Evolutionary conservation across 371 early-diverging fungal genomes (phyloP), one percentile per base, ranked within the genome.

Genomic region (Rhizomucor miehei): DNA sequence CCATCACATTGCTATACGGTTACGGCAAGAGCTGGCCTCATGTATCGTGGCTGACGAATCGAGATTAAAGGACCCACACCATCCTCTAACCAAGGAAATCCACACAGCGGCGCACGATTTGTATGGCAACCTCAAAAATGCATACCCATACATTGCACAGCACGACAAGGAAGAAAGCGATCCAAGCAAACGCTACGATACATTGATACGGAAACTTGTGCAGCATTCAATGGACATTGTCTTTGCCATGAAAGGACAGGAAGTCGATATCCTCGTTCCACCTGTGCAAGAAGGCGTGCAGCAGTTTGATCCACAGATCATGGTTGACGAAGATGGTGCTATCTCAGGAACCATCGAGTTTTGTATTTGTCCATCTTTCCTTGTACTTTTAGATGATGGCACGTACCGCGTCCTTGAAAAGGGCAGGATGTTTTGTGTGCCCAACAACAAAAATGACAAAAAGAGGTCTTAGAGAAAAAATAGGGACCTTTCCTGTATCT

Each of bases 341-440:
- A 54, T 50, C 1, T 44, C 49, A 11, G 77, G 77, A 3, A 57
- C 52, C 1, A 65, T 77, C 41, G 65, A 71, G 1, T 73, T 77
- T 43, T 77, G 74, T 54, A 63, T 77, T 23, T 77, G 68, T 14
- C 77, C 77, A 0, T 74, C 77, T 4, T 77, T 77, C 66, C 63
- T 77, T 8, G 61, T 69, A 3, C 65, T 66, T 44, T 29, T 29
- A 29, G 29, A 29, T 8, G 37, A 61, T 14, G 17, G 56, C 36
- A 34, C 1, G 53, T 63, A 53, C 38, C 51, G 20, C 48, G 53
- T 69, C 23, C 51, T 77, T 6, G 61, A 73, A n/a, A 77, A 77
- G 55, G 77, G 74, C 9, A 61, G 67, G 36, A 74, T 77, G 0
- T 60, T 69, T 1, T 75, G 76, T 36, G 51, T 45, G 14, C 48